Base-by-base conservation (phyloP, 1,284 basidiomycete genomes). In the Phellinidium pouzarii region DNA sequence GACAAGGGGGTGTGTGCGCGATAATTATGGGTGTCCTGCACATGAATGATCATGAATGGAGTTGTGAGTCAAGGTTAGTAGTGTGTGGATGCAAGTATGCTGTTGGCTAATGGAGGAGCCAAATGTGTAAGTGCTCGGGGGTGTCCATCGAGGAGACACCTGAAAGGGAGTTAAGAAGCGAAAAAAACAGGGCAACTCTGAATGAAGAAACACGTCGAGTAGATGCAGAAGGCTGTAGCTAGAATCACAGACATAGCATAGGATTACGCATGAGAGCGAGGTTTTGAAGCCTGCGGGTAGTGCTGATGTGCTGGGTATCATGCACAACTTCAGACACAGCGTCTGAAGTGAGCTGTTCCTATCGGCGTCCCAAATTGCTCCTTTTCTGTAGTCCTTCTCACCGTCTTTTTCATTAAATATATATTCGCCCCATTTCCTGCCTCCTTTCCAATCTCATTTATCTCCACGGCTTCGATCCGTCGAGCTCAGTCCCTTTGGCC, bases 401-500 rank as follows among this genome's bases (percentile, higher is more conserved):
- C 50, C 17, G 9, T 11, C 27, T n/a, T 36, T 45, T 40, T 20
- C 27, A 23, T n/a, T 22, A n/a, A n/a, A n/a, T 29, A 3, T 34
- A 34, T 9, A 23, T 50, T 25, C 23, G 8, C 41, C 19, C 23
- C 25, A 17, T 40, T 44, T 29, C 12, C 20, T 42, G n/a, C n/a
- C n/a, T 41, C n/a, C 19, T 31, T 41, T 17, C 19, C 41, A 17
- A 11, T 22, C 9, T 29, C 11, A 14, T 73, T 34, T 70, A 65
- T 54, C 71, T 71, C 56, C 64, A 66, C 22, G 23, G 20, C 37
- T 4, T 19, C 45, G 5, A n/a, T 54, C 62, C 8, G 37, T 40
- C 67, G 67, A 0, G 65, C 67, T 2, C 66, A 66, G 7, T 59
- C 60, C 1, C 53, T 4, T 5, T 22, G 9, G 34, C 29, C 23